A percentile compares a stretch with the other conserved stretches of the same genome.
phyloP scores from a whole-genome alignment of 208 protist genomes.

The Angomonas deanei region DNA sequence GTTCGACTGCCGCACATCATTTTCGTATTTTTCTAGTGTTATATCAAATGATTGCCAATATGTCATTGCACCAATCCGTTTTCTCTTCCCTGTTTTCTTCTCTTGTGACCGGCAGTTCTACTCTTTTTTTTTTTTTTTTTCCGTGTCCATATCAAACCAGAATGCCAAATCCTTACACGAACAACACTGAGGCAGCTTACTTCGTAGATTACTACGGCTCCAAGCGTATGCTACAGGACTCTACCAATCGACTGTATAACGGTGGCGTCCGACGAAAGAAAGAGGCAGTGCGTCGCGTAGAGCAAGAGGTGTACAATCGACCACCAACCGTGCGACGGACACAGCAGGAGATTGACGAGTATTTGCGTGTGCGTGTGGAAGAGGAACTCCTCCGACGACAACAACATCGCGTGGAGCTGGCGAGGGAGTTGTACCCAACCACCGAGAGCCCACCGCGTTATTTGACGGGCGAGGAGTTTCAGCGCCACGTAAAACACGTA shows the following conservation, averaged over 20 bases:
- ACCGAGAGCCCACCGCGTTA: slow-evolving; percentile 6
- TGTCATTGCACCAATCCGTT: no score
- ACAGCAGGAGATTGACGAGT: slow-evolving; percentile 52
- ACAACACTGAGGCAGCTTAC: slow-evolving; percentile 57
- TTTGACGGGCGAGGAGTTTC: slow-evolving; percentile 18
- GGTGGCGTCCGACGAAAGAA: slow-evolving; percentile 35
- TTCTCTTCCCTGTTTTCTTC: background rate
- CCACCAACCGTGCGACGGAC: slow-evolving; percentile 35
- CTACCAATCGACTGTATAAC: slow-evolving; percentile 69
- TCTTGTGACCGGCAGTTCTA: background rate
- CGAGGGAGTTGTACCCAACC: slow-evolving; percentile 55
- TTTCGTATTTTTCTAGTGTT: background rate
- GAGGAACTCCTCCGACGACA: slow-evolving; percentile 63
- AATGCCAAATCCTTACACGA: slow-evolving; percentile 74
- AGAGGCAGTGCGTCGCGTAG: slow-evolving; percentile 33
- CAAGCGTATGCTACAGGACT: slow-evolving; percentile 50
- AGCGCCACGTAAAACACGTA: slow-evolving; percentile 52
- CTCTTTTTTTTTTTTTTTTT: slow-evolving; percentile 14
- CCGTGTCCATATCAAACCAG: background rate
- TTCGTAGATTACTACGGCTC: slow-evolving; percentile 80
- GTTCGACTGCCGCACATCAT: no score
- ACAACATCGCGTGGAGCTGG: slow-evolving; percentile 44
- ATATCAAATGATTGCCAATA: no score
- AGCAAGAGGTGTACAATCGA: slow-evolving; percentile 39
- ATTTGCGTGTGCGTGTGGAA: slow-evolving; percentile 59